Evolutionary conservation across 345 rosid species (phyloP), one percentile per base, ranked within the genome.

Genomic region (Schrenkiella parvula): DNA sequence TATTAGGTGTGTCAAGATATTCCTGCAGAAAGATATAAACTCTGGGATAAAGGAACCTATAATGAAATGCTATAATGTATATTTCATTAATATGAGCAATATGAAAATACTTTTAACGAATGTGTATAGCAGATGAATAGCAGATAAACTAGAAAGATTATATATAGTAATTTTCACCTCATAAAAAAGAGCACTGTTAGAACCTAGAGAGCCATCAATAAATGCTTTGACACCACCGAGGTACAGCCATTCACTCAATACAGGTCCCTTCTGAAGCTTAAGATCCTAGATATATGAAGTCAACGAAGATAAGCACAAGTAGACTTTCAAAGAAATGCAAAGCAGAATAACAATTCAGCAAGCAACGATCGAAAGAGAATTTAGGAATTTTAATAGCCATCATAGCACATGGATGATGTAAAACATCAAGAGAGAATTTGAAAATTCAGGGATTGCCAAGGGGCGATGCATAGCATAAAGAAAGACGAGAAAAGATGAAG

Each of bases 171-270:
- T 76, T 61, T 78, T 82, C 68, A 93, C 97, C 90, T 90, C 95
- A 66, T 84, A 66, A 67, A 93, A 86, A n/a, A 90, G 91, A 67
- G 97, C 98, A 80, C 96, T 90, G 44, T 79, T 85, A 29, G 97
- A 88, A 57, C 97, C 96, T 64, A 90, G 70, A 74, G 98, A 89
- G 31, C 98, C 98, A 83, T 93, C 98, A 48, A 85, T 84, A 80
- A 89, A 93, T 43, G 91, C 97, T 85, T 93, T 90, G 70, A 93
- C 89, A 32, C 98, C 98, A 56, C 98, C 93, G 60, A 87, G 81
- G 73, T 93, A 89, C 70, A 89, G 71, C 93, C 93, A 80, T 54
- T 86, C 79, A 62, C 96, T 93, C 50, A 89, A 34, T 39, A 67
- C 71, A 43, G 21, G 69, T 31, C 97, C 97, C 64, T 54, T 65